Percentiles rank a stretch among this genome's conserved stretches.
phyloP scores from a whole-genome alignment of 306 rosid genomes.

The Rosa chinensis region DNA sequence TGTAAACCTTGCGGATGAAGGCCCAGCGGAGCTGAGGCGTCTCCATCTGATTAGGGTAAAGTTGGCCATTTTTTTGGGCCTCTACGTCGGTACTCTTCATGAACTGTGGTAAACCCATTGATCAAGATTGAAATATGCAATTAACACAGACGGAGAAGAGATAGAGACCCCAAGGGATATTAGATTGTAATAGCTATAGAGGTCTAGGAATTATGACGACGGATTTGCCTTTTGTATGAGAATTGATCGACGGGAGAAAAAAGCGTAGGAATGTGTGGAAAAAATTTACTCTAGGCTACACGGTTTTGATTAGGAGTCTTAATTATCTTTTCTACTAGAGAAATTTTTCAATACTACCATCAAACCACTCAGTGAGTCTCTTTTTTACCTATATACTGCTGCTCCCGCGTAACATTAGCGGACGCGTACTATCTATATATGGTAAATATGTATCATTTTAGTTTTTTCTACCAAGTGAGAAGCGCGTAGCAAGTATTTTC shows the following conservation, averaged over 20 bases:
- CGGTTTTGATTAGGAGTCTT: too few species aligned
- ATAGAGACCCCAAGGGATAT: neutral
- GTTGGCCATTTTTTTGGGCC: neutral
- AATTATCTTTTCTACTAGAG: too few species aligned
- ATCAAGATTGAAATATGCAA: neutral
- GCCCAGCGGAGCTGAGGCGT: conserved; percentile 40
- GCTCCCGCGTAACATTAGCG: too few species aligned
- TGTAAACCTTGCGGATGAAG: conserved; percentile 43
- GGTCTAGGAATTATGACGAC: neutral
- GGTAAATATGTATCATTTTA: too few species aligned
- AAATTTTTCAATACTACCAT: too few species aligned
- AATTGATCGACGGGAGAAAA: neutral
- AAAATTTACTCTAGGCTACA: too few species aligned
- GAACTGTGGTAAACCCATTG: neutral
- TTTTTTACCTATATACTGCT: too few species aligned
- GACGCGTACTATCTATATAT: too few species aligned
- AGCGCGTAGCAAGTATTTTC: too few species aligned
- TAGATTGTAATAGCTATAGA: neutral
- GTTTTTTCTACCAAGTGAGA: too few species aligned
- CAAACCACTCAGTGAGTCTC: too few species aligned
- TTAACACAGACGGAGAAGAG: neutral
- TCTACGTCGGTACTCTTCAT: conserved; percentile 25
- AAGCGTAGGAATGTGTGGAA: neutral
- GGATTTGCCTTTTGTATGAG: neutral
- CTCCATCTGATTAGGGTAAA: conserved; percentile 29